Percentiles rank a stretch among this genome's conserved stretches.
Evolutionary conservation across 345 rosid genomes (phyloP).

Genomic region (Gossypium longicalyx): DNA sequence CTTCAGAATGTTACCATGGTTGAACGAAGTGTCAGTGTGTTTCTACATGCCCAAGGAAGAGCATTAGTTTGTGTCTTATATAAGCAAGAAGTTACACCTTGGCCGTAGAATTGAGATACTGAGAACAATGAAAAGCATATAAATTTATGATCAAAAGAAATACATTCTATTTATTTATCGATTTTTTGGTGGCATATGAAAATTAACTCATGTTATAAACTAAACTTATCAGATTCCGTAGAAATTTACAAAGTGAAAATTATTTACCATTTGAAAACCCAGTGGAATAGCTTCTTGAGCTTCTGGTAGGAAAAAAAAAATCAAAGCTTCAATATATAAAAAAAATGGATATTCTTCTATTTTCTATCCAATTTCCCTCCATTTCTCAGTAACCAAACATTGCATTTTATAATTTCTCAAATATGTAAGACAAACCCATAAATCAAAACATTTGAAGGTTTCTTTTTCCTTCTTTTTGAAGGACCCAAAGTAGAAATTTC

Average conservation of each 20-base stretch:
- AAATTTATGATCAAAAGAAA: conserved; percentile 7
- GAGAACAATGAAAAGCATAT: conserved; percentile 21
- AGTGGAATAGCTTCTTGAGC: conserved; percentile 39
- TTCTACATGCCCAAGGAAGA: conserved; percentile 38
- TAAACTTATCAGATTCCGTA: not conserved
- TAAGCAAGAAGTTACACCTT: conserved; percentile 33
- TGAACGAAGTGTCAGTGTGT: conserved; percentile 41
- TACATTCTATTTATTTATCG: not conserved
- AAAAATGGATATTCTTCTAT: not conserved
- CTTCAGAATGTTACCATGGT: conserved; percentile 44
- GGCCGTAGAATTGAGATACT: conserved; percentile 38
- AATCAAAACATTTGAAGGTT: not conserved
- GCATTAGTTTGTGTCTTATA: conserved; percentile 26
- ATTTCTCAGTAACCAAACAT: conserved; percentile 23
- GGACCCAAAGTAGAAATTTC: not conserved
- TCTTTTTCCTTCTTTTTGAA: not conserved
- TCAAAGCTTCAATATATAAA: conserved; percentile 4
- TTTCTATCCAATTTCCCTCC: not conserved
- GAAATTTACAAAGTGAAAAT: not conserved
- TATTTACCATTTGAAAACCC: conserved; percentile 43
- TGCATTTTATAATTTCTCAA: not conserved
- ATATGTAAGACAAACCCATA: not conserved
- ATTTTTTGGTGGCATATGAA: not conserved
- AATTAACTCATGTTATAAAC: not conserved
- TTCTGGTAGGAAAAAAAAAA: conserved; percentile 21